A percentile compares a stretch with the other conserved stretches of the same genome.
Evolutionary conservation across 495 filamentous ascomycete genomes (phyloP).

Genomic region (Aspergillus conjunctus): DNA sequence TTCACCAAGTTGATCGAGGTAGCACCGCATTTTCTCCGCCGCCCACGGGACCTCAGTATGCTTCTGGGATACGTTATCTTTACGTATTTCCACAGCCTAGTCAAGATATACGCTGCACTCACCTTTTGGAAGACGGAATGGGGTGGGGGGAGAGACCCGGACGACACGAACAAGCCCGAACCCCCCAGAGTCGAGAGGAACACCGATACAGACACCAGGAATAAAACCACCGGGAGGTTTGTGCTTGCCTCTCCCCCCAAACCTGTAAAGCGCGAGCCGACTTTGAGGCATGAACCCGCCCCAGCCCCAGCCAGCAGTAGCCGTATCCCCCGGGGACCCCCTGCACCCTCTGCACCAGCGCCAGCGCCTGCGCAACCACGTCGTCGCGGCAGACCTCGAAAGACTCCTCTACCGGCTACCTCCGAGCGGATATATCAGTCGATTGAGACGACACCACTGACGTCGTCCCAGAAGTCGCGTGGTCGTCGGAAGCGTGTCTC

Average conservation of each 20-base stretch:
- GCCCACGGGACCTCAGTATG: slow-evolving; percentile 58
- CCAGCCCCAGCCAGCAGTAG: not conserved
- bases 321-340: too few species aligned
- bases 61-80: slow-evolving; percentile 59
- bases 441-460: too few species aligned
- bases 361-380: not conserved
- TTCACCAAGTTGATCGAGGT: slow-evolving; percentile 64
- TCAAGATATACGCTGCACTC: slow-evolving; percentile 64
- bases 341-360: not conserved
- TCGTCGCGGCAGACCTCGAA: not conserved
- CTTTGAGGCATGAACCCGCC: not conserved
- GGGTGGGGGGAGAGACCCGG: slow-evolving; percentile 4
- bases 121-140: slow-evolving; percentile 43
- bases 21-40: slow-evolving; percentile 56
- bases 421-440: not conserved
- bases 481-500: too few species aligned
- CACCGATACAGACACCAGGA: not conserved
- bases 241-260: not conserved
- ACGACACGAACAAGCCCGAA: not conserved
- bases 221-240: not conserved
- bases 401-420: not conserved
- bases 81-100: slow-evolving; percentile 61
- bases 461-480: too few species aligned
- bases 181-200: not conserved
- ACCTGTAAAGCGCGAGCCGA: not conserved